A percentile compares a stretch with the other conserved stretches of the same genome.
These are phyloP conservation scores for Fusarium stilboides DNA, from an alignment of 2,329 filamentous ascomycete genomes.

Conservation along the genomic window DNA sequence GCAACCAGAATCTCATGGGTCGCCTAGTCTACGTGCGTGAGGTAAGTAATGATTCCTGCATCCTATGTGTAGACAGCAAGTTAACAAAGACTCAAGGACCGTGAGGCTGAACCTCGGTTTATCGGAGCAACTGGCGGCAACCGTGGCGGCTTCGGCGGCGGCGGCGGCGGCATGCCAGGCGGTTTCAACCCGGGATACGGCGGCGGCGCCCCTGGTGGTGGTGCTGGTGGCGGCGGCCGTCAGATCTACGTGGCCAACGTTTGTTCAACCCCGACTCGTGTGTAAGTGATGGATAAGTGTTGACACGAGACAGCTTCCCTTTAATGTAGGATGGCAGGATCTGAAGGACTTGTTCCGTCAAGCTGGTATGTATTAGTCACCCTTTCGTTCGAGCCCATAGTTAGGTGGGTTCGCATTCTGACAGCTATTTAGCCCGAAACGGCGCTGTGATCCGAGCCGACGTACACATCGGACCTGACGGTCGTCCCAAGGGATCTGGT, in stretches of 20 bases:
- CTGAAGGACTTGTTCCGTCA: constrained; percentile 98
- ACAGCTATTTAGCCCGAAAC: constrained; percentile 63
- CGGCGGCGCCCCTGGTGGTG: constrained; percentile 65
- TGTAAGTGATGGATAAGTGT: constrained; percentile 29
- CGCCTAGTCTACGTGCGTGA: constrained; percentile 98
- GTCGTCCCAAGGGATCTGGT: constrained; percentile 94
- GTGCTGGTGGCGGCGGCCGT: constrained; percentile 72
- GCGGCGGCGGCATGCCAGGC: constrained; percentile 65
- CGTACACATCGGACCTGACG: constrained; percentile 92
- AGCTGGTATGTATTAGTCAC: constrained; percentile 78
- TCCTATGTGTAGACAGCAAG: not conserved
- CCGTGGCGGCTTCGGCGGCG: constrained; percentile 74
- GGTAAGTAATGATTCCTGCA: constrained; percentile 67
- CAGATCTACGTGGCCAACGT: constrained; percentile 99
- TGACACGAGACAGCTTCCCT: constrained; percentile 80
- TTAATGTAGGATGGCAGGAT: constrained; percentile 98
- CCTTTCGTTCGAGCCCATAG: constrained; percentile 2
- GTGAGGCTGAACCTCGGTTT: constrained; percentile 97
- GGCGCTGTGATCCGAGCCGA: constrained; percentile 94
- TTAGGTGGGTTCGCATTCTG: constrained; percentile 17
- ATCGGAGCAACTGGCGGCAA: constrained; percentile 78
- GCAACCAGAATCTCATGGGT: constrained; percentile 99
- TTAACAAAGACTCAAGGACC: constrained; percentile 74
- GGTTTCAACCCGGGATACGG: constrained; percentile 71
- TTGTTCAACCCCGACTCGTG: constrained; percentile 66